These are phyloP conservation scores for Trichoderma atroviride DNA, from an alignment of 2,329 filamentous ascomycete genomes.

Conservation along the genomic window DNA sequence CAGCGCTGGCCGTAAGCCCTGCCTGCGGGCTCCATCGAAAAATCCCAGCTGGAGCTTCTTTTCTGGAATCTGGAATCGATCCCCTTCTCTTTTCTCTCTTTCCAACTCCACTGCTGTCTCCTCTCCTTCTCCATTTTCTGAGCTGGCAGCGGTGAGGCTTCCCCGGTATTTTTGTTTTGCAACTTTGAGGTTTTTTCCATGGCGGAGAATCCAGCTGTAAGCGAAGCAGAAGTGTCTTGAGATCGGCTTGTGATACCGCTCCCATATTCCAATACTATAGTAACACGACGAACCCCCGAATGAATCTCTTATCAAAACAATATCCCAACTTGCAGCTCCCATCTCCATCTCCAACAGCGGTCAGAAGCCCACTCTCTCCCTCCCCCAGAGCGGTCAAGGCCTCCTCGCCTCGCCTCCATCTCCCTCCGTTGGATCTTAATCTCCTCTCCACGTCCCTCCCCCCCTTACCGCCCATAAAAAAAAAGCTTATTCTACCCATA, in stretches of 20 bases:
- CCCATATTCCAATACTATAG: neutral
- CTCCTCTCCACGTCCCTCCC: neutral
- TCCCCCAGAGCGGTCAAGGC: conserved; percentile 14
- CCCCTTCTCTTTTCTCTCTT: neutral
- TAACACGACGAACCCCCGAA: too few species aligned
- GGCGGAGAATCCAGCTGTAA: neutral
- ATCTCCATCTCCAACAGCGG: neutral
- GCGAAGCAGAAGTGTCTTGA: neutral
- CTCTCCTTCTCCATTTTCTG: neutral
- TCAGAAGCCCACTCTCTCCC: neutral
- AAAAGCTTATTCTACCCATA: conserved; percentile 2
- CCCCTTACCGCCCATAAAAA: neutral
- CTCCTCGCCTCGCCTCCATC: neutral
- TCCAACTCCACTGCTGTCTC: neutral
- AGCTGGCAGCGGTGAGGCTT: neutral
- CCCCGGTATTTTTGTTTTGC: neutral
- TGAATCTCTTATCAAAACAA: neutral
- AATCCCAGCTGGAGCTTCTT: neutral
- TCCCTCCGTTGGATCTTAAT: neutral
- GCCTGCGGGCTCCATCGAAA: neutral
- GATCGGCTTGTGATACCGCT: neutral
- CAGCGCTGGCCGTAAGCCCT: neutral
- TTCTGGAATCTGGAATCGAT: conserved; percentile 19
- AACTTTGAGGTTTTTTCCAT: neutral
- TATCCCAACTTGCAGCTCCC: neutral